phyloP scores from a whole-genome alignment of 192 early-diverging fungal genomes.

The Irineochytrium annulatum region DNA sequence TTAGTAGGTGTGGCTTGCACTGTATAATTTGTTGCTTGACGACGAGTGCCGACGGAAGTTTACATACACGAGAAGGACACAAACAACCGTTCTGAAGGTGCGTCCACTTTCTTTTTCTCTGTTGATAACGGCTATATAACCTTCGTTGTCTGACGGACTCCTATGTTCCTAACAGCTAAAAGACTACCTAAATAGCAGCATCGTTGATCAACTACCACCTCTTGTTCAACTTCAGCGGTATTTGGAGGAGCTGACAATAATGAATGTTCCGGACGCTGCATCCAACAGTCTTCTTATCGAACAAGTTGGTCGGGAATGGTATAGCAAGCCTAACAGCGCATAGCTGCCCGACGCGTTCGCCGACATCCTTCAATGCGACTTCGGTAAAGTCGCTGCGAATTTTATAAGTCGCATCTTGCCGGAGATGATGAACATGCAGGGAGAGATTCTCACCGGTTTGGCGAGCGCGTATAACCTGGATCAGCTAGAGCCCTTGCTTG shows the following conservation, averaged over 20 bases:
- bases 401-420: slow-evolving; percentile 15
- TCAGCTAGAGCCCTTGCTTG: slow-evolving; percentile 31
- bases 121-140: neutral
- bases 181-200: slow-evolving; percentile 29
- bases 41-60: slow-evolving; percentile 42
- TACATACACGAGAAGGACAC: slow-evolving; percentile 28
- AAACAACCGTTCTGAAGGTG: slow-evolving; percentile 40
- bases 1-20: slow-evolving; percentile 41
- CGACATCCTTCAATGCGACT: slow-evolving; percentile 6
- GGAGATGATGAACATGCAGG: neutral
- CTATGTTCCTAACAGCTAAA: slow-evolving; percentile 18
- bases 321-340: slow-evolving; percentile 1
- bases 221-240: slow-evolving; percentile 39
- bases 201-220: slow-evolving; percentile 46
- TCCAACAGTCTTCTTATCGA: slow-evolving; percentile 18
- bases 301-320: slow-evolving; percentile 15
- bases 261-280: slow-evolving; percentile 20
- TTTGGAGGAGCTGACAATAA: slow-evolving; percentile 44
- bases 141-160: neutral
- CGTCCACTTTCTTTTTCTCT: neutral
- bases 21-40: slow-evolving; percentile 48
- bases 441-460: slow-evolving; percentile 11
- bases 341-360: neutral
- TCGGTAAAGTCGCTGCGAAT: neutral
- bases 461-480: slow-evolving; percentile 40